Evolutionary conservation across 2,329 filamentous ascomycete species (phyloP).

Genomic region (Sporothrix mexicana): DNA sequence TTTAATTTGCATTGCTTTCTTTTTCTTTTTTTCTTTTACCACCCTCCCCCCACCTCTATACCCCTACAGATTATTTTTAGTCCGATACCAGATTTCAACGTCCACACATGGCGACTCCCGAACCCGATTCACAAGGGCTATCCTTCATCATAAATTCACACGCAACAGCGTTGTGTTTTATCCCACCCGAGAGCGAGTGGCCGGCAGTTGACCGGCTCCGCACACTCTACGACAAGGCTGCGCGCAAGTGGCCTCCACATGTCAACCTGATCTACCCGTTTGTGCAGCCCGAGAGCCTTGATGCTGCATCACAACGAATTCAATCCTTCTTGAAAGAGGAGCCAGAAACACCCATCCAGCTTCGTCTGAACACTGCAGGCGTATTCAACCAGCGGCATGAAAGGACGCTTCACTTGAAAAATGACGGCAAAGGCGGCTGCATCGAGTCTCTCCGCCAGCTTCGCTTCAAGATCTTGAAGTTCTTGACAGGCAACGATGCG

Average conservation of each 20-base stretch:
- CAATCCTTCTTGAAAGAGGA: slow-evolving; percentile 43
- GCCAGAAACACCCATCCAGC: slow-evolving; percentile 31
- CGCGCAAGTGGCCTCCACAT: slow-evolving; percentile 68
- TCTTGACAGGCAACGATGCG: slow-evolving; percentile 40
- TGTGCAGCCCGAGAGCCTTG: slow-evolving; percentile 55
- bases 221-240: slow-evolving; percentile 66
- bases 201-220: slow-evolving; percentile 60
- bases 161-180: slow-evolving; percentile 66
- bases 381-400: slow-evolving; percentile 57
- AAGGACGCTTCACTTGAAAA: slow-evolving; percentile 57
- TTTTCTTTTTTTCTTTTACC: background rate
- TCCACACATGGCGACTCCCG: slow-evolving; percentile 37
- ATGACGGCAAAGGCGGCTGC: slow-evolving; percentile 37
- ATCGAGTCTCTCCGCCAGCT: slow-evolving; percentile 44
- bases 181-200: slow-evolving; percentile 59
- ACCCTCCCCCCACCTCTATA: background rate
- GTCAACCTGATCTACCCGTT: slow-evolving; percentile 72
- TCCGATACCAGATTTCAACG: background rate
- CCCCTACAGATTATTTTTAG: background rate
- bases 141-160: slow-evolving; percentile 47
- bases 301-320: slow-evolving; percentile 50
- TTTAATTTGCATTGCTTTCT: background rate
- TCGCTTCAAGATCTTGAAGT: slow-evolving; percentile 45
- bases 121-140: background rate
- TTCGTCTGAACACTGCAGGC: slow-evolving; percentile 51